Evolutionary conservation across 805 yeast genomes (phyloP), one percentile per base, ranked within the genome.

Genomic region (Jamesozyma rosinii): DNA sequence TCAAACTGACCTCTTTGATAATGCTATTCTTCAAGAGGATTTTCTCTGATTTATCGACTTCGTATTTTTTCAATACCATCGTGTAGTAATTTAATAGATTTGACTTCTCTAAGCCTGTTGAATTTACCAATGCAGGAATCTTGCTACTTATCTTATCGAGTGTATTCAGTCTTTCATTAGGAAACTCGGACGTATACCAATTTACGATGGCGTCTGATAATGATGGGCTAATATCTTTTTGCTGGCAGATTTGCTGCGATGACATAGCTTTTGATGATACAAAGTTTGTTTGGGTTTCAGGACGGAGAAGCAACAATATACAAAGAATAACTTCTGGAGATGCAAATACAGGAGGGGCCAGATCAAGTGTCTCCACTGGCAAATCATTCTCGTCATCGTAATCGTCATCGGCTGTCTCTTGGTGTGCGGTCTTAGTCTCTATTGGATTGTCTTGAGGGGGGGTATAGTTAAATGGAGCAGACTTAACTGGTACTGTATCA

Each of bases 311-410:
- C 36, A 65, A 58, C 3, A 83, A 58, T 1, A 80, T 52, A 1
- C 71, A 58, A 2, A 63, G 15, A 0, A 82, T 51, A 0, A 74
- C 77, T 1, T 47, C 54, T 5, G 57, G 57, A 1, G 84, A 76
- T 0, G 85, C 81, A 17, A 60, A 55, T 10, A 50, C 52, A 5
- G 63, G 61, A 3, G 59, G 52, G 0, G 92, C 90, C 2, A 83
- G 60, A 53, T 83, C 90, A 4, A 80, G 64, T 0, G 72, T 53
- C 44, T 78, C 81, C 1, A 80, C 49, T 0, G 72, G 71, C 1
- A 48, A 54, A 21, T 52, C 61, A 18, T 53, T 49, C 14, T 53
- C 56, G 17, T 57, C 57, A 3, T 37, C 38, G 13, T 31, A 39
- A 5, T 48, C 36, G 13, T 30, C 22, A n/a, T 35, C 45, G 11